Evolutionary conservation across 345 rosid genomes (phyloP).

Genomic region (Reutealis trisperma): DNA sequence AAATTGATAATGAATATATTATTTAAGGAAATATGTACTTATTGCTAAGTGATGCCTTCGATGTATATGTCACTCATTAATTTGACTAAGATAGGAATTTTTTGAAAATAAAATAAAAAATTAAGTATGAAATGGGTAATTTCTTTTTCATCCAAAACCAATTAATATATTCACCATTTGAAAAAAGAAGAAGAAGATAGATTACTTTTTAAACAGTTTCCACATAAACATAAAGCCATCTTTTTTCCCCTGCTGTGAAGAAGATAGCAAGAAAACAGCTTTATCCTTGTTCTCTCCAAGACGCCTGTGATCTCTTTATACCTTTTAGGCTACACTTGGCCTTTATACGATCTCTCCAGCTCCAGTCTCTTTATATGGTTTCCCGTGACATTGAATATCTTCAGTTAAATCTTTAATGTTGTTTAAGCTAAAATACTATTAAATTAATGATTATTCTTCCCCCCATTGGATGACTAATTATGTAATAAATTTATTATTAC

Average conservation of each 20-base stretch:
- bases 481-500: too few relatives aligned
- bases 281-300: not conserved
- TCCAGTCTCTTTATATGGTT: not conserved
- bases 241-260: not conserved
- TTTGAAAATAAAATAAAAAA: too few relatives aligned
- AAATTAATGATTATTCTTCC: too few relatives aligned
- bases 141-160: not conserved
- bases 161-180: not conserved
- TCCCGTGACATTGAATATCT: slow-evolving; percentile 1
- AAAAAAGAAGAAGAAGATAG: too few relatives aligned
- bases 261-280: not conserved
- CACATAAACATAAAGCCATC: not conserved
- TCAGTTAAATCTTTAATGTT: not conserved
- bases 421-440: not conserved
- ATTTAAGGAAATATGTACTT: too few relatives aligned
- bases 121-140: not conserved
- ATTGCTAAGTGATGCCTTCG: too few relatives aligned
- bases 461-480: too few relatives aligned
- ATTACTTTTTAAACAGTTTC: not conserved
- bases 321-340: too few relatives aligned
- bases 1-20: too few relatives aligned
- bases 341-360: not conserved
- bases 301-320: slow-evolving; percentile 7
- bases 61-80: too few relatives aligned
- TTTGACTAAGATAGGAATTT: too few relatives aligned